Conservation (phyloP, 1,139 yeast genomes). For the Scheffersomyces segobiensis region DNA sequence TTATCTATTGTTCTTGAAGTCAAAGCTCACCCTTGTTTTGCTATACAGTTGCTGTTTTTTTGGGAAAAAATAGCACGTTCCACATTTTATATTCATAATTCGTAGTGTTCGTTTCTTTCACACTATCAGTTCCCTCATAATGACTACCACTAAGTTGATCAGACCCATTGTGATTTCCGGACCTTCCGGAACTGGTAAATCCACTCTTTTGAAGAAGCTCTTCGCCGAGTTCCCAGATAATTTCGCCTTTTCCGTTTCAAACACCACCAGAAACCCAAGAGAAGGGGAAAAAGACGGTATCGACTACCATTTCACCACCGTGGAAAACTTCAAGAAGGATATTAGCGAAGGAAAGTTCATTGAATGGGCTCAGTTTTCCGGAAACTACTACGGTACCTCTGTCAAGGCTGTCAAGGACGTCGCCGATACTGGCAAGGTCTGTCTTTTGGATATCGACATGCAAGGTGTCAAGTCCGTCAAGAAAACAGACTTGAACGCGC, state of each 20-base stretch:
- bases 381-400: slow-evolving; percentile 95
- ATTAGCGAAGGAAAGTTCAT: slow-evolving; percentile 77
- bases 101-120: background rate
- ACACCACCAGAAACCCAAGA: slow-evolving; percentile 91
- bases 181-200: slow-evolving; percentile 96
- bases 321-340: slow-evolving; percentile 73
- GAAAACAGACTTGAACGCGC: slow-evolving; percentile 76
- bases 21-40: background rate
- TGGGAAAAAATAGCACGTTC: background rate
- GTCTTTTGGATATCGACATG: slow-evolving; percentile 96
- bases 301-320: slow-evolving; percentile 84
- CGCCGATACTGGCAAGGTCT: slow-evolving; percentile 62
- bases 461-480: slow-evolving; percentile 96
- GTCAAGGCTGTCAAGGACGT: slow-evolving; percentile 82
- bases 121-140: background rate
- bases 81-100: background rate
- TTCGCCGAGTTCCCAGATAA: slow-evolving; percentile 86
- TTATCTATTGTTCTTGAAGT: background rate
- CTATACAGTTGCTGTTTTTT: background rate
- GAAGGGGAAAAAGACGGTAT: slow-evolving; percentile 86
- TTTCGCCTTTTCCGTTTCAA: slow-evolving; percentile 93
- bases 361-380: slow-evolving; percentile 98
- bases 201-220: slow-evolving; percentile 84
- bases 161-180: slow-evolving; percentile 96
- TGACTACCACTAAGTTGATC: slow-evolving; percentile 14